Evolutionary conservation across 225 moss, liverwort and hornwort species (phyloP).

Genomic region (Asterella californica): DNA sequence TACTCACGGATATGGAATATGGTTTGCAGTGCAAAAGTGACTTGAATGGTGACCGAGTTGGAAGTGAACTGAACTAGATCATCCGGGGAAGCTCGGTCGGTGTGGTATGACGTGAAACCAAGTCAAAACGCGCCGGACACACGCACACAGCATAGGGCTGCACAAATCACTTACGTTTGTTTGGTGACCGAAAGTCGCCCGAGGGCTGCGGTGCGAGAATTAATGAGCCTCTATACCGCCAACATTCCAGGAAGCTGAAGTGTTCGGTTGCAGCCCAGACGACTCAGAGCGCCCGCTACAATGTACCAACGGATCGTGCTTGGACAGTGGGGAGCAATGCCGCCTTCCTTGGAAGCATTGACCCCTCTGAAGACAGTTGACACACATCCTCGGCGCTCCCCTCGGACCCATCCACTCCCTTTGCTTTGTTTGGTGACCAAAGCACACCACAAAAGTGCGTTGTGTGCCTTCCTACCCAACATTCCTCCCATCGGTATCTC

Average conservation of each 20-base stretch:
- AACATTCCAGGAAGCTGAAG: constrained; percentile 12
- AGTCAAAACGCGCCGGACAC: not conserved
- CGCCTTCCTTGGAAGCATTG: not conserved
- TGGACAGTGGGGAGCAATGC: constrained; percentile 20
- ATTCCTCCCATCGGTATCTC: constrained; percentile 14
- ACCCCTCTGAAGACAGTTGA: constrained; percentile 5
- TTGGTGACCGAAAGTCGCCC: not conserved
- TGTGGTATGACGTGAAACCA: not conserved
- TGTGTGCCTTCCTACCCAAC: constrained; percentile 17
- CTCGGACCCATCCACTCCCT: not conserved
- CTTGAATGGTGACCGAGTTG: not conserved
- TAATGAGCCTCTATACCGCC: constrained; percentile 3
- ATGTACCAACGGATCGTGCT: constrained; percentile 13
- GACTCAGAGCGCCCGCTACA: not conserved
- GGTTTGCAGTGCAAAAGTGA: not conserved
- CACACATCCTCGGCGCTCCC: not conserved
- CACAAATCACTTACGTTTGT: not conserved
- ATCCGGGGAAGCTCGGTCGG: not conserved
- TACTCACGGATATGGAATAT: not conserved
- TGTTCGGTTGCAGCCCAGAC: constrained; percentile 12
- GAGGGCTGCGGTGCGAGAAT: constrained; percentile 2
- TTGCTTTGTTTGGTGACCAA: constrained; percentile 17
- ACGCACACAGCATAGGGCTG: not conserved
- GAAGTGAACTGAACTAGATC: not conserved
- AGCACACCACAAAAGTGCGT: constrained; percentile 10